Conservation (phyloP, 2,329 filamentous ascomycete genomes). For the Cadophora sp. region DNA sequence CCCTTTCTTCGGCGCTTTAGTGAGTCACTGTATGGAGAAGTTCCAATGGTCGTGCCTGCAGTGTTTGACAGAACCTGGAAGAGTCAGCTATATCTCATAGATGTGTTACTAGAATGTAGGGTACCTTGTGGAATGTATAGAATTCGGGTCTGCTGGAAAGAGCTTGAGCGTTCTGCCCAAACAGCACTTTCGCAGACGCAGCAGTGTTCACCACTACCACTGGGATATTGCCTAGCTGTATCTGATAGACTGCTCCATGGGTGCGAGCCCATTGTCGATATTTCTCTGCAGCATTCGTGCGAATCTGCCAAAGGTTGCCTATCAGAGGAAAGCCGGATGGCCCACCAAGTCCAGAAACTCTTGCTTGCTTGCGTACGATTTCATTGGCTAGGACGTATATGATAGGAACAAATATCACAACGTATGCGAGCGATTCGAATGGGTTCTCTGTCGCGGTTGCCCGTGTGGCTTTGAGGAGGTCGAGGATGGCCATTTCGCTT, state of each 20-base stretch:
- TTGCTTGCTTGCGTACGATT: constrained; percentile 30
- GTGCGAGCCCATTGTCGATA: constrained; percentile 60
- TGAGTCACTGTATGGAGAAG: constrained; percentile 69
- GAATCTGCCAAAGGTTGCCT: constrained; percentile 62
- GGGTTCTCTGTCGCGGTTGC: constrained; percentile 24
- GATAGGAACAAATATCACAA: constrained; percentile 25
- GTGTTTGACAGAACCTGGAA: constrained; percentile 66
- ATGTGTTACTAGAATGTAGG: neutral
- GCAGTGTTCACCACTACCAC: constrained; percentile 63
- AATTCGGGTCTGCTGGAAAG: constrained; percentile 62
- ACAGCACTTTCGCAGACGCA: constrained; percentile 56
- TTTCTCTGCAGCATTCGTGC: constrained; percentile 61
- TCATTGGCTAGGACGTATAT: constrained; percentile 38
- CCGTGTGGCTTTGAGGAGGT: constrained; percentile 23
- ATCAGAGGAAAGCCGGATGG: constrained; percentile 59
- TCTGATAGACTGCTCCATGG: constrained; percentile 61
- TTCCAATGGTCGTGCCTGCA: constrained; percentile 71
- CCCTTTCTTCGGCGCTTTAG: constrained; percentile 69
- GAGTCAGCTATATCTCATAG: constrained; percentile 10
- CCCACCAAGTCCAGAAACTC: constrained; percentile 52
- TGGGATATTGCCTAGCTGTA: constrained; percentile 63
- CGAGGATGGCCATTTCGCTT: constrained; percentile 31
- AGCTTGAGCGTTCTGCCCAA: constrained; percentile 60
- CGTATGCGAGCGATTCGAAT: constrained; percentile 21
- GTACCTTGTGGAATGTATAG: constrained; percentile 65